Conservation (phyloP, 2,329 filamentous ascomycete genomes). For the Cordyceps javanica region DNA sequence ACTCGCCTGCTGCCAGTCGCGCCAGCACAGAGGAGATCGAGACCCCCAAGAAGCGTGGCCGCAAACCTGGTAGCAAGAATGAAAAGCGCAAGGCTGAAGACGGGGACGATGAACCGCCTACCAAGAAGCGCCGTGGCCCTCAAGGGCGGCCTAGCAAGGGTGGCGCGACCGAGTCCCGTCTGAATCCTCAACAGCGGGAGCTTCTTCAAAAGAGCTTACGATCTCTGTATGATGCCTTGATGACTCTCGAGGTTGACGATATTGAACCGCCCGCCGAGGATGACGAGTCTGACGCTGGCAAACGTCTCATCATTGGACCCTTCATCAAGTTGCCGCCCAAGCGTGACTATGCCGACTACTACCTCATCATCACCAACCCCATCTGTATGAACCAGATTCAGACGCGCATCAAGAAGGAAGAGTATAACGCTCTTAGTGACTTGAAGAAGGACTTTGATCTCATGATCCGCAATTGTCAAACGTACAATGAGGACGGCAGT, state of each 20-base stretch:
- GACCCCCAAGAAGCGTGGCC: constrained; percentile 74
- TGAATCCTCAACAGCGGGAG: constrained; percentile 64
- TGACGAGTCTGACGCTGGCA: constrained; percentile 52
- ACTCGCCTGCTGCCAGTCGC: constrained; percentile 71
- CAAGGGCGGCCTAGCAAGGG: constrained; percentile 62
- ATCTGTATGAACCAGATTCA: constrained; percentile 96
- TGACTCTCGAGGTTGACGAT: constrained; percentile 77
- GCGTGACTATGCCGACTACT: constrained; percentile 90
- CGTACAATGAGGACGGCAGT: constrained; percentile 95
- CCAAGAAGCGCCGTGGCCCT: constrained; percentile 71
- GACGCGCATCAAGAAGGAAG: constrained; percentile 91
- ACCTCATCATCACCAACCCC: constrained; percentile 82
- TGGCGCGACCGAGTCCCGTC: constrained; percentile 33
- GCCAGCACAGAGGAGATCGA: constrained; percentile 77
- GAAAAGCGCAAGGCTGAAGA: constrained; percentile 88
- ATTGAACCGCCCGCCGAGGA: constrained; percentile 50
- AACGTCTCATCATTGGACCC: constrained; percentile 82
- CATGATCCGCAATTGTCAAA: constrained; percentile 85
- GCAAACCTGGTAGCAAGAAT: constrained; percentile 65
- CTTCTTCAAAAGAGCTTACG: constrained; percentile 76
- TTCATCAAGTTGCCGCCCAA: constrained; percentile 90
- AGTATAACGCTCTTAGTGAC: constrained; percentile 76
- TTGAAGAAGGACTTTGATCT: constrained; percentile 77
- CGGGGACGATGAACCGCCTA: constrained; percentile 67
- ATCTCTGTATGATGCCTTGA: constrained; percentile 70